Evolutionary conservation across 768 basidiomycete genomes (phyloP).

Genomic region (Leccinum arenicola): DNA sequence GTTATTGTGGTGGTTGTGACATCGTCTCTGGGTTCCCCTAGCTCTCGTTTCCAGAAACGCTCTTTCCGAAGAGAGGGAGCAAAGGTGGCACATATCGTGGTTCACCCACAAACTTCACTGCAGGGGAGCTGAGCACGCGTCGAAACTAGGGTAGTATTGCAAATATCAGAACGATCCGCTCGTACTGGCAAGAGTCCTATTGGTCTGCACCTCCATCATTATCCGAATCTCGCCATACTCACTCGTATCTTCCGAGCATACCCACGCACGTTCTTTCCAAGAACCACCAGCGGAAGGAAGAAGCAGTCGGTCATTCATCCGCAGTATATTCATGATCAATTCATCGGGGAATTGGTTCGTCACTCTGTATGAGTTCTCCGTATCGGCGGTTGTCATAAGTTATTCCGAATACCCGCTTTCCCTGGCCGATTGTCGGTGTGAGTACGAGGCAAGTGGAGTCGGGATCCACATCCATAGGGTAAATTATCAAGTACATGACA

Average conservation of each 20-base stretch:
- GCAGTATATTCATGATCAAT: not conserved
- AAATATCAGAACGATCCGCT: slow-evolving; percentile 15
- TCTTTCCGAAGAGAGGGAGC: not conserved
- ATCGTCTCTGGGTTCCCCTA: not conserved
- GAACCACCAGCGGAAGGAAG: not conserved
- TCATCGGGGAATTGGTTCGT: slow-evolving; percentile 1
- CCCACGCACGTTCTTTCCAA: not conserved
- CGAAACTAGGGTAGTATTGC: not conserved
- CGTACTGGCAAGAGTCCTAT: slow-evolving; percentile 4
- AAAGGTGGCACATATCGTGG: slow-evolving; percentile 1
- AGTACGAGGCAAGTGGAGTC: slow-evolving; percentile 3
- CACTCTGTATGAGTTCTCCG: not conserved
- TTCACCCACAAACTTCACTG: not conserved
- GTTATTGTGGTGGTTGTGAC: not conserved
- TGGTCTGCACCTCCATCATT: slow-evolving; percentile 6
- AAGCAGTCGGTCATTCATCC: not conserved
- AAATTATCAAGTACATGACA: not conserved
- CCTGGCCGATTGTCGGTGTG: not conserved
- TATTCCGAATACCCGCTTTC: not conserved
- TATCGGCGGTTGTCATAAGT: not conserved
- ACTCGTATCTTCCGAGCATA: not conserved
- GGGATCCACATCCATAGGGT: not conserved
- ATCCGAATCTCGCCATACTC: slow-evolving; percentile 1
- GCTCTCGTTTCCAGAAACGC: not conserved
- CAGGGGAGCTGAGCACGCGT: not conserved